Percentiles rank a stretch among this genome's conserved stretches.
These are phyloP conservation scores for Ilex aquifolium DNA, from an alignment of 257 asterid species.

Conservation along the genomic window DNA sequence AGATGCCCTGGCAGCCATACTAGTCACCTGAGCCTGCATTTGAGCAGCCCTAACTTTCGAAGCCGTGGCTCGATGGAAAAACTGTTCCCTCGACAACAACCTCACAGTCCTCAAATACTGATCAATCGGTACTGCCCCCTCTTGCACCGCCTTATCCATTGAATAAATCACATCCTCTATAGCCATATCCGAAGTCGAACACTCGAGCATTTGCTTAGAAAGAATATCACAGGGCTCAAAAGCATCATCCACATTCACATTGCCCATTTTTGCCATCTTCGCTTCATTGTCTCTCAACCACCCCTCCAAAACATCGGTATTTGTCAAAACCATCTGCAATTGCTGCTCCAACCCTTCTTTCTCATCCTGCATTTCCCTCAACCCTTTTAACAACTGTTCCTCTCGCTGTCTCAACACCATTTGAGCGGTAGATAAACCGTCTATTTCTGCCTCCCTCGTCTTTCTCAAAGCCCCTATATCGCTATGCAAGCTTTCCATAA, in stretches of 20 bases:
- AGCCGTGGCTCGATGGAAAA: slow-evolving; percentile 75
- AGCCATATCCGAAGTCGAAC: slow-evolving; percentile 73
- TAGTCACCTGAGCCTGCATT: slow-evolving; percentile 90
- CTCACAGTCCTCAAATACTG: slow-evolving; percentile 85
- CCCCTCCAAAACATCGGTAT: slow-evolving; percentile 55
- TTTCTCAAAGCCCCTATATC: slow-evolving; percentile 65
- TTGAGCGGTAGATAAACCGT: slow-evolving; percentile 59
- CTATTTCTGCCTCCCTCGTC: slow-evolving; percentile 68
- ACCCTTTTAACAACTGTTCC: slow-evolving; percentile 50
- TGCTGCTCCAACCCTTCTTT: slow-evolving; percentile 92
- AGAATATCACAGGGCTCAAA: slow-evolving; percentile 62
- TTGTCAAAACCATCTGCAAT: slow-evolving; percentile 79
- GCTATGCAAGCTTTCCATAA: slow-evolving; percentile 46
- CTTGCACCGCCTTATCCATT: slow-evolving; percentile 83
- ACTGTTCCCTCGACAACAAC: slow-evolving; percentile 72
- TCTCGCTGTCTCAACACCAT: slow-evolving; percentile 58
- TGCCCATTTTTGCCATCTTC: slow-evolving; percentile 30
- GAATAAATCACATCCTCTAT: slow-evolving; percentile 79
- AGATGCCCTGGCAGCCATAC: slow-evolving; percentile 74
- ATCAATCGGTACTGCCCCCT: slow-evolving; percentile 79
- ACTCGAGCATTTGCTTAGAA: slow-evolving; percentile 73
- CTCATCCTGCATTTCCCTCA: slow-evolving; percentile 85
- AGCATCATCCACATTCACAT: slow-evolving; percentile 50
- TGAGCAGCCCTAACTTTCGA: slow-evolving; percentile 85
- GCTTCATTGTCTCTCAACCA: slow-evolving; percentile 79